Conservation (phyloP, 805 yeast genomes). For the Yamadazyma laniorum region DNA sequence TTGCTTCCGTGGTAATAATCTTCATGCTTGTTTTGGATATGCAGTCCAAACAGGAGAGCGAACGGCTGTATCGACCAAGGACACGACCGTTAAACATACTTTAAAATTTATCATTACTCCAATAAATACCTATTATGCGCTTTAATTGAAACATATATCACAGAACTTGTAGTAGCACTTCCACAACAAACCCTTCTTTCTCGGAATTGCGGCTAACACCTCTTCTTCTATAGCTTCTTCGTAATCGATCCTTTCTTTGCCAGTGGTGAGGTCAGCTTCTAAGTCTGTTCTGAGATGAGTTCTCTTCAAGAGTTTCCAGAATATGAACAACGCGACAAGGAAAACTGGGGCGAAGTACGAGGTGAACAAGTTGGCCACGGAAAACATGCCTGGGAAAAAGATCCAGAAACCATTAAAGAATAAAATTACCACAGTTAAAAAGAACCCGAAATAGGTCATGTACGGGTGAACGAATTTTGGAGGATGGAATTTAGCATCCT, state of each 20-base stretch:
- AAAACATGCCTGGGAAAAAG: constrained; percentile 36
- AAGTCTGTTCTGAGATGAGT: constrained; percentile 27
- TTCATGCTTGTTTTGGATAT: too few species aligned
- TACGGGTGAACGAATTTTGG: constrained; percentile 25
- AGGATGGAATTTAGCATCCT: constrained; percentile 18
- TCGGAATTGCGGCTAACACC: constrained; percentile 18
- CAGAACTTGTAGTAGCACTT: constrained; percentile 15
- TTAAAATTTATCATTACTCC: too few species aligned
- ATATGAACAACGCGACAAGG: constrained; percentile 20
- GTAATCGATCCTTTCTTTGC: constrained; percentile 31
- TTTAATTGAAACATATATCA: constrained; percentile 15
- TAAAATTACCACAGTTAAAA: constrained; percentile 24
- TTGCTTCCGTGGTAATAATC: too few species aligned
- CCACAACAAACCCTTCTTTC: constrained; percentile 22
- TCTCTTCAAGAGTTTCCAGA: constrained; percentile 34
- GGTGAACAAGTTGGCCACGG: constrained; percentile 35
- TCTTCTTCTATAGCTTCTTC: constrained; percentile 32
- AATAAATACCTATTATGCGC: too few species aligned
- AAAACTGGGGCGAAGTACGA: constrained; percentile 39
- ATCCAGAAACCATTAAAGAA: constrained; percentile 43
- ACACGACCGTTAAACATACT: too few species aligned
- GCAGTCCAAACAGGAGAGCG: too few species aligned
- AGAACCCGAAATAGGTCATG: constrained; percentile 24
- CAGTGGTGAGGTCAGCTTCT: constrained; percentile 37
- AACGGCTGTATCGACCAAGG: too few species aligned